Conservation (phyloP, 768 basidiomycete species). For the Asterophora parasitica region DNA sequence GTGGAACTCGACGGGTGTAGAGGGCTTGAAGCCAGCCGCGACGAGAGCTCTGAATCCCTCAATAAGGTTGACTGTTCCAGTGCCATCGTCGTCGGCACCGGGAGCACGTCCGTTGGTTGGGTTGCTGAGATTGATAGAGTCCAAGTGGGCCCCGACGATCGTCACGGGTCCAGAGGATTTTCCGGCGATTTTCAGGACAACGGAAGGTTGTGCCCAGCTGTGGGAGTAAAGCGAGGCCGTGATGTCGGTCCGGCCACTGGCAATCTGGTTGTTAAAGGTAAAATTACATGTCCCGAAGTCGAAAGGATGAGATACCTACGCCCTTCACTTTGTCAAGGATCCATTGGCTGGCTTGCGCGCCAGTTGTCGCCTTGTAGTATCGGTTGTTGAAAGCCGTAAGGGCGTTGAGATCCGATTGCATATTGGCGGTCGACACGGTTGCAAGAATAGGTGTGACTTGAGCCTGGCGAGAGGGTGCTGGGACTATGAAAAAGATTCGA, state of each 20-base stretch:
- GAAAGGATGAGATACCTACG: conserved; percentile 18
- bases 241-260: conserved; percentile 10
- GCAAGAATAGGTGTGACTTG: conserved; percentile 23
- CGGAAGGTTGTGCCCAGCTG: conserved; percentile 13
- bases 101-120: conserved; percentile 13
- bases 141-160: conserved; percentile 19
- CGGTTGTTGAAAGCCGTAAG: conserved; percentile 39
- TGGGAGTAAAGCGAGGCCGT: conserved; percentile 11
- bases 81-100: conserved; percentile 26
- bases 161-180: conserved; percentile 9
- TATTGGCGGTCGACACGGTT: conserved; percentile 27
- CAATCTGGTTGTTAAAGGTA: conserved; percentile 16
- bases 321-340: conserved; percentile 29
- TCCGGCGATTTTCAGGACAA: conserved; percentile 15
- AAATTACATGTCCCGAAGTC: not conserved
- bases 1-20: conserved; percentile 42
- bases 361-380: conserved; percentile 35
- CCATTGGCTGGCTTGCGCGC: conserved; percentile 33
- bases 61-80: conserved; percentile 44
- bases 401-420: conserved; percentile 29
- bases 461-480: conserved; percentile 28
- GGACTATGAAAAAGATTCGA: conserved; percentile 17
- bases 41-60: conserved; percentile 40
- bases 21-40: conserved; percentile 34
- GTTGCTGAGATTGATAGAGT: conserved; percentile 19